A percentile compares a stretch with the other conserved stretches of the same genome.
Evolutionary conservation across 495 filamentous ascomycete species (phyloP).

Genomic region (Lichenothelia convexa): DNA sequence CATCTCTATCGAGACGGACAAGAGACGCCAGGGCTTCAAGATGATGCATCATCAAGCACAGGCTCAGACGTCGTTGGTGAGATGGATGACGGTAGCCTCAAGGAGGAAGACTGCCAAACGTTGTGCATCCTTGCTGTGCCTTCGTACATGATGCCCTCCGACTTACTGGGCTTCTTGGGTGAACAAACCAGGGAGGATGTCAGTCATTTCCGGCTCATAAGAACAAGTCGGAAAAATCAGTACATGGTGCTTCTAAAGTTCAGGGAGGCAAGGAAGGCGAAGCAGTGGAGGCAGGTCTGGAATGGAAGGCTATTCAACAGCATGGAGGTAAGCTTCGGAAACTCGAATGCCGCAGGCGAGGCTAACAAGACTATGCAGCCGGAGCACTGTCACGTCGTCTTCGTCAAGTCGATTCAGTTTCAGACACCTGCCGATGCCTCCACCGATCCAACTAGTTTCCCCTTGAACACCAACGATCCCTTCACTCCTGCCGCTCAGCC

Average conservation of each 20-base stretch:
- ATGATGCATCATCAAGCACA: constrained; percentile 16
- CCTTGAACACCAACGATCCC: constrained; percentile 44
- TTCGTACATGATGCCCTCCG: constrained; percentile 74
- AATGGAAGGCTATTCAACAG: constrained; percentile 91
- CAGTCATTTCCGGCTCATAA: constrained; percentile 89
- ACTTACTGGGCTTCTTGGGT: constrained; percentile 84
- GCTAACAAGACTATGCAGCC: constrained; percentile 36
- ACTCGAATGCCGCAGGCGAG: constrained; percentile 1
- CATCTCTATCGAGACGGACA: constrained; percentile 79
- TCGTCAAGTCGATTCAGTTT: constrained; percentile 77
- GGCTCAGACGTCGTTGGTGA: constrained; percentile 9
- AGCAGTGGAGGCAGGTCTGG: constrained; percentile 66
- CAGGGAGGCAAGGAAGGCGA: constrained; percentile 51
- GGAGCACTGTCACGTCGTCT: constrained; percentile 91
- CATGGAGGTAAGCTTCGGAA: constrained; percentile 52
- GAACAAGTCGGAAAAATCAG: constrained; percentile 69
- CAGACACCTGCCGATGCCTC: constrained; percentile 23
- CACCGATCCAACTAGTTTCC: constrained; percentile 27
- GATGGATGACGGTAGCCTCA: constrained; percentile 14
- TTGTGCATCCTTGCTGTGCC: constrained; percentile 90
- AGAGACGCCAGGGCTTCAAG: constrained; percentile 42
- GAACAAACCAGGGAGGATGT: constrained; percentile 75
- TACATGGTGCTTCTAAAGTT: constrained; percentile 99
- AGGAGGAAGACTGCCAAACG: constrained; percentile 60
- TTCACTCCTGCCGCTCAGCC: constrained; percentile 31